Conservation (phyloP, 225 moss, liverwort and hornwort species). For the Pseudoscleropodium purum region DNA sequence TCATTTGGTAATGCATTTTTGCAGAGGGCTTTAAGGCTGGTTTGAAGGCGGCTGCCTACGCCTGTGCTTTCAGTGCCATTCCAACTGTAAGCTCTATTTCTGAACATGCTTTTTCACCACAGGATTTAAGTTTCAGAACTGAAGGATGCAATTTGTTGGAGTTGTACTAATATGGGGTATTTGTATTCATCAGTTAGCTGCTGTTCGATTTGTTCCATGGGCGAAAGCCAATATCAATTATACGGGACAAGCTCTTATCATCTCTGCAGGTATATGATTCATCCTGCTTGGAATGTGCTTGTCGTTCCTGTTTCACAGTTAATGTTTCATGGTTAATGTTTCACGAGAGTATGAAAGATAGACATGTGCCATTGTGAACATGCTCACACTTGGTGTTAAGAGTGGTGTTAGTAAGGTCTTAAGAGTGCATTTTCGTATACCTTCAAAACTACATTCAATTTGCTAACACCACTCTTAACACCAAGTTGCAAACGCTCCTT, state of each 20-base stretch:
- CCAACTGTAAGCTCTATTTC: constrained; percentile 49
- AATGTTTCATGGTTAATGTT: not conserved
- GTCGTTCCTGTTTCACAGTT: not conserved
- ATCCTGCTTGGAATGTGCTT: not conserved
- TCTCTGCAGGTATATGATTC: constrained; percentile 41
- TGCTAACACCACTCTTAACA: not conserved
- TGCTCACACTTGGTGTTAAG: not conserved
- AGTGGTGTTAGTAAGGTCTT: no score
- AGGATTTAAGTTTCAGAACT: not conserved
- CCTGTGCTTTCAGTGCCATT: constrained; percentile 32
- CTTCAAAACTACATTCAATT: not conserved
- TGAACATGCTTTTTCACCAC: not conserved
- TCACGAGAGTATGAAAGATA: not conserved
- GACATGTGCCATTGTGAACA: not conserved
- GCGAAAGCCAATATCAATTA: constrained; percentile 74
- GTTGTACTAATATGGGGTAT: not conserved
- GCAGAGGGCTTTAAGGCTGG: constrained; percentile 73
- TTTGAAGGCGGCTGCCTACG: constrained; percentile 43
- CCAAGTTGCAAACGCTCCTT: not conserved
- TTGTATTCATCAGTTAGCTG: constrained; percentile 36
- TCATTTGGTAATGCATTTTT: not conserved
- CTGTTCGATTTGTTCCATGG: constrained; percentile 63
- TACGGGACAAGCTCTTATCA: constrained; percentile 70
- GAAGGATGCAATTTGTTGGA: not conserved
- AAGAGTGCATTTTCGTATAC: no score